phyloP scores from a whole-genome alignment of 2,329 filamentous ascomycete genomes.

The Penicillium sp. region DNA sequence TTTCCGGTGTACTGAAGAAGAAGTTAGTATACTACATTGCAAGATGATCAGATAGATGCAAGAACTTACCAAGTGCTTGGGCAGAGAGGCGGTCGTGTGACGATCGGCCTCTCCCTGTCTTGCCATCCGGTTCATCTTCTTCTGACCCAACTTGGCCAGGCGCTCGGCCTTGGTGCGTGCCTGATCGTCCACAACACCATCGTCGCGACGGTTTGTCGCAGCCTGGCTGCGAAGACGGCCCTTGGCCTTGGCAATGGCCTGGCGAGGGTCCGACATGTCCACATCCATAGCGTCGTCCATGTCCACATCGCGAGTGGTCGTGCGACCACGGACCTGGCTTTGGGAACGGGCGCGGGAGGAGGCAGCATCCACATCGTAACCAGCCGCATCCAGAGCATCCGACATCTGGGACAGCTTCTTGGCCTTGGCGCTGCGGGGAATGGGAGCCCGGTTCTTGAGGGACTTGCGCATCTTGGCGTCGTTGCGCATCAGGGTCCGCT shows the following conservation, averaged over 20 bases:
- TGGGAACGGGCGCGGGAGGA: slow-evolving; percentile 58
- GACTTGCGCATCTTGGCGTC: slow-evolving; percentile 91
- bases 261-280: slow-evolving; percentile 38
- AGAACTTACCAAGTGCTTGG: slow-evolving; percentile 83
- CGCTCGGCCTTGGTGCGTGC: slow-evolving; percentile 72
- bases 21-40: too few species aligned
- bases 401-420: slow-evolving; percentile 83
- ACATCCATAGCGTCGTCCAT: slow-evolving; percentile 62
- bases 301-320: slow-evolving; percentile 55
- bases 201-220: slow-evolving; percentile 40
- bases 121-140: slow-evolving; percentile 97
- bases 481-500: slow-evolving; percentile 84
- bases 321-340: slow-evolving; percentile 57
- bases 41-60: too few species aligned
- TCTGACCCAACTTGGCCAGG: slow-evolving; percentile 80
- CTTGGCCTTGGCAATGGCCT: slow-evolving; percentile 58
- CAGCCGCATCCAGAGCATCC: slow-evolving; percentile 71
- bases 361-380: slow-evolving; percentile 71
- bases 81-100: slow-evolving; percentile 68
- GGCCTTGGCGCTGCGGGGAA: slow-evolving; percentile 71
- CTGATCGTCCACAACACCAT: too few species aligned
- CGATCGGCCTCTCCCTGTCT: slow-evolving; percentile 93
- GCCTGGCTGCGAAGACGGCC: slow-evolving; percentile 55
- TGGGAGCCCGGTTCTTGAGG: slow-evolving; percentile 91
- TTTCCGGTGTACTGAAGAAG: too few species aligned